Evolutionary conservation across 1,284 basidiomycete genomes (phyloP), one percentile per base, ranked within the genome.

Genomic region (Marasmius oreades): DNA sequence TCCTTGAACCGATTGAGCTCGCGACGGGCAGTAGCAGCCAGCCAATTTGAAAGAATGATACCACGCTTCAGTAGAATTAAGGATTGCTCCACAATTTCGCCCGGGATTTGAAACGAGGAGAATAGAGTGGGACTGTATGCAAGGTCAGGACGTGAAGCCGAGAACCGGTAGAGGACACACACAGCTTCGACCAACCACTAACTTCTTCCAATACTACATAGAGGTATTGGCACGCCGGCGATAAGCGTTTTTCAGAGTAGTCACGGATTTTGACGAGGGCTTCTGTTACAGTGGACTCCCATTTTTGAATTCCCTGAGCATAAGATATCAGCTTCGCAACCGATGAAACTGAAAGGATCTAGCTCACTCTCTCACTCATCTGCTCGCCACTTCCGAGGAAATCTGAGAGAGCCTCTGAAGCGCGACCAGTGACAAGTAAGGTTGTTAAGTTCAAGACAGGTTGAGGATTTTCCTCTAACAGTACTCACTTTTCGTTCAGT

Each of bases 321-420:
- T 37, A 57, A 52, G 31, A 59, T 44, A 61, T 66, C 62, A 66
- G 61, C 55, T 53, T 55, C 28, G 53, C 44, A 51, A 20, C 34
- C 16, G 0, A 23, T 20, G 46, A 22, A 10, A 22, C 18, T 45
- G 55, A 37, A 47, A 54, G 66, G 72, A 62, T 23, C 18, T 51
- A 48, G 28, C 52, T 20, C 72, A 90, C 90, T 68, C 90, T 77
- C 70, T 92, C 90, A 59, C 85, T 90, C 78, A 88, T 88, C 64
- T 86, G 84, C 63, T 91, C 89, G 20, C 81, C 81, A 62, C 87
- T 89, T 16, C 85, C 84, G 52, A 92, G 75, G 67, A 88, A 89
- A 69, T 92, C 90, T 42, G 72, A 64, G 31, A 92, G 73, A 5
- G 86, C 73, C 55, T 89, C 87, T 26, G 87, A 84, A 20, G 81